These are phyloP conservation scores for Diaporthe amygdali DNA, from an alignment of 2,329 filamentous ascomycete species.

Conservation along the genomic window DNA sequence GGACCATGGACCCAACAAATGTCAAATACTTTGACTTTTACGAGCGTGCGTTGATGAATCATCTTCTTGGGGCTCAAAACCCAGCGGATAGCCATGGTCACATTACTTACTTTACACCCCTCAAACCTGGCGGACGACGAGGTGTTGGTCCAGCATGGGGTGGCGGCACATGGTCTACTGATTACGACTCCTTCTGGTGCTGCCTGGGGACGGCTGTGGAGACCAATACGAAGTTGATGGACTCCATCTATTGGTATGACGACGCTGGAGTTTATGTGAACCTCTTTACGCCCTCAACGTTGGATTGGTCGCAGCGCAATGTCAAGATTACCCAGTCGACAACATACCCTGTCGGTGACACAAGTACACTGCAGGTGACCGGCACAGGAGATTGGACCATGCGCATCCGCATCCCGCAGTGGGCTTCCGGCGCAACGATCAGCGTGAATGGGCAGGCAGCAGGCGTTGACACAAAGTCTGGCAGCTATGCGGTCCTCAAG, in stretches of 20 bases:
- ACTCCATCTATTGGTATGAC: slow-evolving; percentile 56
- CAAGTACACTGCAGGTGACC: slow-evolving; percentile 42
- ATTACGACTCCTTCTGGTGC: slow-evolving; percentile 59
- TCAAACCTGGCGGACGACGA: slow-evolving; percentile 51
- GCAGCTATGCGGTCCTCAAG: slow-evolving; percentile 30
- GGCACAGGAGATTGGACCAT: slow-evolving; percentile 41
- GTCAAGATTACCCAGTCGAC: slow-evolving; percentile 49
- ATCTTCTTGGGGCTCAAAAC: slow-evolving; percentile 55
- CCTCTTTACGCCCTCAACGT: slow-evolving; percentile 50
- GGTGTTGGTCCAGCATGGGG: slow-evolving; percentile 59
- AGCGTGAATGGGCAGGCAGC: slow-evolving; percentile 45
- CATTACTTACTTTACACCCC: slow-evolving; percentile 57
- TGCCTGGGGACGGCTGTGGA: slow-evolving; percentile 58
- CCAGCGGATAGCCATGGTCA: slow-evolving; percentile 50
- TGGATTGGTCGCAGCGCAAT: slow-evolving; percentile 48
- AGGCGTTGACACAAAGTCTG: slow-evolving; percentile 32
- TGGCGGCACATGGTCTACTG: slow-evolving; percentile 59
- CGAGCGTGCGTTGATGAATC: slow-evolving; percentile 55
- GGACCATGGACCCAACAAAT: slow-evolving; percentile 45
- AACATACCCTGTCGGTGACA: slow-evolving; percentile 46
- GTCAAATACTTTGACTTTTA: slow-evolving; percentile 58
- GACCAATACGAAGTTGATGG: slow-evolving; percentile 58
- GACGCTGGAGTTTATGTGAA: slow-evolving; percentile 51
- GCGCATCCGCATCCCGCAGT: slow-evolving; percentile 52
- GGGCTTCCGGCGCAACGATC: slow-evolving; percentile 46